phyloP scores from a whole-genome alignment of 2,329 filamentous ascomycete species.

The Fusarium sp. region DNA sequence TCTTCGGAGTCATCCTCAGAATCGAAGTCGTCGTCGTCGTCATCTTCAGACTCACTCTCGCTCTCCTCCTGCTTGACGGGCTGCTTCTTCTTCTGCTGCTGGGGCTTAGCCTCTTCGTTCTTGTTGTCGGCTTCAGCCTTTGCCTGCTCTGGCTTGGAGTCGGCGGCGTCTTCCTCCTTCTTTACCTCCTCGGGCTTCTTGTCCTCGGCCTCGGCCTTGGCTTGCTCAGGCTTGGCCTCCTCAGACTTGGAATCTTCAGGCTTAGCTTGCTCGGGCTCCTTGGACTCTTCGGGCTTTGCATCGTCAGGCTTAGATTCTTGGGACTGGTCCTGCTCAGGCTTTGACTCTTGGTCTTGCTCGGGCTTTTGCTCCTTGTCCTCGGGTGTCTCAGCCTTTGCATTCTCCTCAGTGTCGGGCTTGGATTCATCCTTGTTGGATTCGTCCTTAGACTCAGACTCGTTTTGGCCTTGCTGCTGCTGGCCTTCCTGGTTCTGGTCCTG shows the following conservation, averaged over 20 bases:
- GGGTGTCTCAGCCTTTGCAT: conserved; percentile 23
- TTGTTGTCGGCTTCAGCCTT: conserved; percentile 13
- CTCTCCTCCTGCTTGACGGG: conserved; percentile 30
- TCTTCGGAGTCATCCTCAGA: conserved; percentile 36
- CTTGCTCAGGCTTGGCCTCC: conserved; percentile 4
- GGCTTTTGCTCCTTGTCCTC: conserved; percentile 15
- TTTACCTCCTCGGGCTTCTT: conserved; percentile 25
- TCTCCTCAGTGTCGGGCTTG: conserved; percentile 18
- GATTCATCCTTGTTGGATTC: conserved; percentile 15
- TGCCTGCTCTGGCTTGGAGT: conserved; percentile 18
- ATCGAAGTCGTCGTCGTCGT: conserved; percentile 31
- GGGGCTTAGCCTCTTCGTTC: conserved; percentile 14
- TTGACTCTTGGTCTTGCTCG: conserved; percentile 16
- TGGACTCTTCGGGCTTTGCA: neutral
- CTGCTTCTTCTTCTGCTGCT: conserved; percentile 16
- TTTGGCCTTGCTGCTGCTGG: conserved; percentile 29
- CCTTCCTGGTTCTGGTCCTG: conserved; percentile 15
- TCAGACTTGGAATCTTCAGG: conserved; percentile 7
- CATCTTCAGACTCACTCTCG: conserved; percentile 31
- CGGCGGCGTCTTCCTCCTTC: conserved; percentile 11
- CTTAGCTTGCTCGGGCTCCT: neutral
- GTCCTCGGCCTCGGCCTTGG: conserved; percentile 9
- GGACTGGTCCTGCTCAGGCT: conserved; percentile 19
- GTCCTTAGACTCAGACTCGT: conserved; percentile 15
- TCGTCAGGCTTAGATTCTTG: conserved; percentile 7